phyloP scores from a whole-genome alignment of 805 yeast species.

The Clavispora santaluciae region DNA sequence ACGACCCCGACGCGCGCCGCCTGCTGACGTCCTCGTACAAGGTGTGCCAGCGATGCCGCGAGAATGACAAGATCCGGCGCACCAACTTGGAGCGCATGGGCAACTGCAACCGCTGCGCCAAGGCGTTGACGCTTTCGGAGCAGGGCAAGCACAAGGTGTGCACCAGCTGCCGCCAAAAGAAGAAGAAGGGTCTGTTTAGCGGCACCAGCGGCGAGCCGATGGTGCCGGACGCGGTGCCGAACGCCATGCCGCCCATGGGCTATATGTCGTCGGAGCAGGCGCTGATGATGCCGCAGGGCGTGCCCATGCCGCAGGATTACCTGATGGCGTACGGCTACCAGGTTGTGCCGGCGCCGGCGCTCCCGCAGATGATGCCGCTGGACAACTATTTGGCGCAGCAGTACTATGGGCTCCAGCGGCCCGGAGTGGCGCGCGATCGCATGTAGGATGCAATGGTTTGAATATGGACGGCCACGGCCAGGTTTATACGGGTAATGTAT shows the following conservation, averaged over 20 bases:
- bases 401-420: slow-evolving; percentile 7
- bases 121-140: slow-evolving; percentile 41
- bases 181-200: slow-evolving; percentile 33
- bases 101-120: slow-evolving; percentile 60
- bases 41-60: slow-evolving; percentile 63
- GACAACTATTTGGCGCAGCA: slow-evolving; percentile 6
- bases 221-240: slow-evolving; percentile 1
- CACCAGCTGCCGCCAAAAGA: slow-evolving; percentile 46
- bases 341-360: slow-evolving; percentile 9
- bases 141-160: slow-evolving; percentile 55
- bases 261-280: slow-evolving; percentile 12
- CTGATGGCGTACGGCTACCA: slow-evolving; percentile 9
- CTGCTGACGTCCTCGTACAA: slow-evolving; percentile 35
- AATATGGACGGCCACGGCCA: not conserved
- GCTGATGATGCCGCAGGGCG: slow-evolving; percentile 7
- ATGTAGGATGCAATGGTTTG: slow-evolving; percentile 1
- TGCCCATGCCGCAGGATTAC: slow-evolving; percentile 8
- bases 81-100: slow-evolving; percentile 53
- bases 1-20: slow-evolving; percentile 21
- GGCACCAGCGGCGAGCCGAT: slow-evolving; percentile 1
- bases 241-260: slow-evolving; percentile 7
- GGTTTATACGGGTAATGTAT: not conserved
- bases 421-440: slow-evolving; percentile 6
- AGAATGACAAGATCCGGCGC: slow-evolving; percentile 55
- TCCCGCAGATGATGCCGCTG: slow-evolving; percentile 11